phyloP scores from a whole-genome alignment of 352 stramenopile species.

The Globisporangium alternatum region DNA sequence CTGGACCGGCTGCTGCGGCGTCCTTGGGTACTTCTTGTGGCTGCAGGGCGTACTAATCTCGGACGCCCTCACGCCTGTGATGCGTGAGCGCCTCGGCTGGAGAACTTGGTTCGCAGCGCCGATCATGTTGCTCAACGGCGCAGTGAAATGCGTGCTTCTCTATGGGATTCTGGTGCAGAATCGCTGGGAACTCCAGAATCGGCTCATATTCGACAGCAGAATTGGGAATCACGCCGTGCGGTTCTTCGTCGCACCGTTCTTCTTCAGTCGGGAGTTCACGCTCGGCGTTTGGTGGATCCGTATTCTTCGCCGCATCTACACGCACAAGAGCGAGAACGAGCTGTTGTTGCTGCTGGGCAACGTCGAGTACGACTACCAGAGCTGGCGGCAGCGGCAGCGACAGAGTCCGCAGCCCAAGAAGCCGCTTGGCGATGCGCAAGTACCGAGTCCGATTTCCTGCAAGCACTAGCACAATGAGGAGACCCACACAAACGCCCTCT shows the following conservation, averaged over 20 bases:
- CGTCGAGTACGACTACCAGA: slow-evolving; percentile 13
- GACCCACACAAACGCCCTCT: background rate
- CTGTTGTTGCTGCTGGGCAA: slow-evolving; percentile 9
- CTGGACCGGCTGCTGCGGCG: background rate
- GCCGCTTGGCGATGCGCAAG: background rate
- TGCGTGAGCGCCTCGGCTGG: slow-evolving; percentile 8
- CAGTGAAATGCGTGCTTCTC: background rate
- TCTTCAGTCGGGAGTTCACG: slow-evolving; percentile 10
- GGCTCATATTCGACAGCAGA: slow-evolving; percentile 6
- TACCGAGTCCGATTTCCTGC: background rate
- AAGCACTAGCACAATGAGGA: background rate
- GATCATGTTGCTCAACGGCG: slow-evolving; percentile 8
- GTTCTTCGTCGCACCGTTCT: slow-evolving; percentile 6
- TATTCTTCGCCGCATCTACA: slow-evolving; percentile 6
- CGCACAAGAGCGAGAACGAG: slow-evolving; percentile 6
- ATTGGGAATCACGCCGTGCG: background rate
- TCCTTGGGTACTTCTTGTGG: slow-evolving; percentile 14
- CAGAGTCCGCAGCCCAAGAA: background rate
- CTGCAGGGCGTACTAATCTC: slow-evolving; percentile 17
- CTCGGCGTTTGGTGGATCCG: slow-evolving; percentile 7
- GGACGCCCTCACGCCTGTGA: slow-evolving; percentile 19
- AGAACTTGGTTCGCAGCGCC: background rate
- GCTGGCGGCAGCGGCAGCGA: background rate
- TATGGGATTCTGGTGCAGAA: slow-evolving; percentile 14
- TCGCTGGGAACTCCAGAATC: slow-evolving; percentile 16